These are phyloP conservation scores for Cryptococcus sp. DNA, from an alignment of 1,284 basidiomycete species.

Conservation along the genomic window DNA sequence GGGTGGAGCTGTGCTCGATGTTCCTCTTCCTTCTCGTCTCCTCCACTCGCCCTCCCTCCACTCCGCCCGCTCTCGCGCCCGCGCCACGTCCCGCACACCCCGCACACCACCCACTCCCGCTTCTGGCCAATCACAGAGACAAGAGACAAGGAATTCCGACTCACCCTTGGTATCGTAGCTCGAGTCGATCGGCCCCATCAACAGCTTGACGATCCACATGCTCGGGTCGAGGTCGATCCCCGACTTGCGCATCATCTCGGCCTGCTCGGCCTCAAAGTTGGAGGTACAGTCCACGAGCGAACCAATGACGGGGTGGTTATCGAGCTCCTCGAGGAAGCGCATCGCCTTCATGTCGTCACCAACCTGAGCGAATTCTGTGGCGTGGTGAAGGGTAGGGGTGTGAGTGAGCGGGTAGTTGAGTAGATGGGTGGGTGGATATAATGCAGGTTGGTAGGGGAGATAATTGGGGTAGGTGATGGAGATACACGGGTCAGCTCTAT, in stretches of 20 bases:
- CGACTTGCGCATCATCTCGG: slow-evolving; percentile 48
- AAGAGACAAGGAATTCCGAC: slow-evolving; percentile 3
- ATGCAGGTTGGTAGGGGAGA: slow-evolving; percentile 7
- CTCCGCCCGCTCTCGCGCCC: too few species aligned
- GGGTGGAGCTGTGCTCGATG: background rate
- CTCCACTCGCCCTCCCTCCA: too few species aligned
- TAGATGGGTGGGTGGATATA: background rate
- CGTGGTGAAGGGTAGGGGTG: background rate
- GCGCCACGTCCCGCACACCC: too few species aligned
- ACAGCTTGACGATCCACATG: slow-evolving; percentile 46
- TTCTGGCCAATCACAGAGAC: too few species aligned
- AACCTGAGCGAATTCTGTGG: slow-evolving; percentile 51
- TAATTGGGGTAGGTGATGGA: background rate
- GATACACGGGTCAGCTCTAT: too few species aligned
- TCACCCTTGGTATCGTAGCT: slow-evolving; percentile 46
- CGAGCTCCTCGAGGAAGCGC: slow-evolving; percentile 51
- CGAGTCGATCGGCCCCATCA: slow-evolving; percentile 38
- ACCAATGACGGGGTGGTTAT: slow-evolving; percentile 51
- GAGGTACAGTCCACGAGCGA: slow-evolving; percentile 49
- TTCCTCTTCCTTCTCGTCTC: background rate
- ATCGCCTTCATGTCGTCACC: slow-evolving; percentile 51
- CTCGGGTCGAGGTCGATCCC: slow-evolving; percentile 40
- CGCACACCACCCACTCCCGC: too few species aligned
- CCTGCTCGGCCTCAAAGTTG: slow-evolving; percentile 50
- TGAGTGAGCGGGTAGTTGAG: background rate